Percentiles rank a stretch among this genome's conserved stretches.
Evolutionary conservation across 495 filamentous ascomycete genomes (phyloP).

Genomic region (Penicillium riverlandense): DNA sequence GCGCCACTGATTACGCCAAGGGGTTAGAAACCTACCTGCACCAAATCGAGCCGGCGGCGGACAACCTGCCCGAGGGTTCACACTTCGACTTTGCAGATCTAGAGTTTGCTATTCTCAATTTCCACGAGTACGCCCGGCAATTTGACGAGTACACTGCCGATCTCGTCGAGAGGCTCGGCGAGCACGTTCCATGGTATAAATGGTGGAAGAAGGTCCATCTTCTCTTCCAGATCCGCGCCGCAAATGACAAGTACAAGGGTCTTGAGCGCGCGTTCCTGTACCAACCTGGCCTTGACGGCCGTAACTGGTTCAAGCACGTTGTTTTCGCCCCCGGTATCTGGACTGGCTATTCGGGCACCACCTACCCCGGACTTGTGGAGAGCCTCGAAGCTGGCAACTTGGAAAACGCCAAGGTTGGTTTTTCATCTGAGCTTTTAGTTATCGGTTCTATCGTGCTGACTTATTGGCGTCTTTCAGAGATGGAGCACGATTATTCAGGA

Average conservation of each 20-base stretch:
- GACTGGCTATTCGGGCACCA: constrained; percentile 81
- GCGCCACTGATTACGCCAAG: constrained; percentile 39
- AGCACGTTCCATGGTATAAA: constrained; percentile 67
- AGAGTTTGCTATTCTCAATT: constrained; percentile 37
- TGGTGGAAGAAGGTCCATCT: constrained; percentile 63
- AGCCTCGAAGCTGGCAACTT: constrained; percentile 48
- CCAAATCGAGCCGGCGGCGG: constrained; percentile 39
- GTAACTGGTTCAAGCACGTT: constrained; percentile 60
- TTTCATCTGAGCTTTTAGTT: no score
- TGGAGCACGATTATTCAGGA: no score
- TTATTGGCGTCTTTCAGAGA: no score
- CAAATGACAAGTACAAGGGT: constrained; percentile 55
- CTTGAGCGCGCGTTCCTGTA: constrained; percentile 58
- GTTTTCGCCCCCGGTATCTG: constrained; percentile 69
- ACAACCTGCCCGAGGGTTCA: constrained; percentile 5
- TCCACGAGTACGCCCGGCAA: constrained; percentile 36
- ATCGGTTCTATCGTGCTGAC: no score
- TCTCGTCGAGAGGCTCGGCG: constrained; percentile 38
- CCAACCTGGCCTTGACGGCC: constrained; percentile 48
- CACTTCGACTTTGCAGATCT: constrained; percentile 40
- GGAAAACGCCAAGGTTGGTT: constrained; percentile 35
- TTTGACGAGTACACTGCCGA: constrained; percentile 51
- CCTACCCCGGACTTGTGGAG: constrained; percentile 57
- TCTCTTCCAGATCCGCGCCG: constrained; percentile 42
- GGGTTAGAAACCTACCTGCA: constrained; percentile 45